Base-by-base conservation (phyloP, 441 rosid species). In the Pelargonium fulgidum region DNA sequence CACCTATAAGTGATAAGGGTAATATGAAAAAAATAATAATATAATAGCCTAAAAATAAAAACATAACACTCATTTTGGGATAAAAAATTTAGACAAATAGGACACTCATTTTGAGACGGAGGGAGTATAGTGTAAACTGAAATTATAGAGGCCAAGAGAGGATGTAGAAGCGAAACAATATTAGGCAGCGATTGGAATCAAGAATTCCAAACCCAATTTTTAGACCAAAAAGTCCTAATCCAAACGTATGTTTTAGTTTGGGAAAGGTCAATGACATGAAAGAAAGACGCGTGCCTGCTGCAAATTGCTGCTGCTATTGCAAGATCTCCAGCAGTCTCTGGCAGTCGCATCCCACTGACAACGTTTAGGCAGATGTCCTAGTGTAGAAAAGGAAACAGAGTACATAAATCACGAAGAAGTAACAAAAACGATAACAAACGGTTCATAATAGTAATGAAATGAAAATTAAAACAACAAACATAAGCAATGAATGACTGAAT, bases 291-390 rank as follows among this genome's bases (percentile, higher is more conserved):
- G 56, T 73, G 76, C 98, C 98, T 92, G 79, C 97, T 93, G 78
- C 97, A 93, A 39, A 93, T 88, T 52, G 98, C 92, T 79, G 93
- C 96, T 70, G 97, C 98, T 80, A 93, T 78, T 69, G 97, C 96
- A 76, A 93, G 89, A 77, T 91, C 98, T 1, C 92, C 98, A 33
- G 96, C 88, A 54, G 98, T 91, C 85, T 93, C 98, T 36, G 83
- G 78, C 62, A 93, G 78, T 14, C 83, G 73, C 75, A 89, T 72
- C 66, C 98, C 97, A 9, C 93, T 85, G 44, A 90, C 89, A 12
- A 88, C 96, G 67, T 93, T 93, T 61, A 93, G 65, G 73, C 85
- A 87, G 62, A 93, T 78, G 33, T 86, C 90, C 96, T 92, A 52
- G 54, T n/a, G 13, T 19, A 50, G 69, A 69, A 67, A 54, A 54